These are phyloP conservation scores for Chlamydomonas schloesseri DNA, from an alignment of 139 green algal genomes.

Conservation along the genomic window DNA sequence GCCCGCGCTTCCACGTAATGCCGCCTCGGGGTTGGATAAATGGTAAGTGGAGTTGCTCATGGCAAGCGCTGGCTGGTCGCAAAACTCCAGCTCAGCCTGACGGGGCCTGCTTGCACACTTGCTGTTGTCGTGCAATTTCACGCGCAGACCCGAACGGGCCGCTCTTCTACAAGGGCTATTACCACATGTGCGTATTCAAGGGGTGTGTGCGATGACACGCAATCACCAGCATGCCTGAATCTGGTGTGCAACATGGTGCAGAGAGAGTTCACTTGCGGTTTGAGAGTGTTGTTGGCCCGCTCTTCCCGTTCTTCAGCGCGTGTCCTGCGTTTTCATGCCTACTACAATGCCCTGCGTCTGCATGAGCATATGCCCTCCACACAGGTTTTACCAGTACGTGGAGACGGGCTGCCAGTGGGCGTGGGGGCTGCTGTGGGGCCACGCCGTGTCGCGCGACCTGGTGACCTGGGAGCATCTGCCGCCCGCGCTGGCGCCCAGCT, in stretches of 20 bases:
- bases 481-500: conserved; percentile 71
- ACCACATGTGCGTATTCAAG: conserved; percentile 70
- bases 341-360: too few species aligned
- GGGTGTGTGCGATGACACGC: too few species aligned
- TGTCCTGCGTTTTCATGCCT: too few species aligned
- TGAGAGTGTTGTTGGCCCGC: too few species aligned
- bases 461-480: conserved; percentile 81
- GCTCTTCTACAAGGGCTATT: conserved; percentile 67
- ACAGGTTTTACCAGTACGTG: conserved; percentile 80
- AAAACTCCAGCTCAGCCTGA: not conserved
- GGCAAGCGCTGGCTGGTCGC: too few species aligned
- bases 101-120: not conserved
- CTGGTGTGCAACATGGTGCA: too few species aligned
- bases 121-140: not conserved
- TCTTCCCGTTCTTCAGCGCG: too few species aligned
- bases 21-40: conserved; percentile 29
- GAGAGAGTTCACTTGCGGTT: too few species aligned
- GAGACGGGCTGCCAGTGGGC: conserved; percentile 71
- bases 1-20: conserved; percentile 11
- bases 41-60: not conserved
- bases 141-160: conserved; percentile 38
- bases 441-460: conserved; percentile 75
- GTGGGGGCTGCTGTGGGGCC: conserved; percentile 82
- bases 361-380: too few species aligned
- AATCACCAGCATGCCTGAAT: too few species aligned